Percentiles rank a stretch among this genome's conserved stretches.
phyloP scores from a whole-genome alignment of 2,329 filamentous ascomycete genomes.

The Huntiella decipiens region DNA sequence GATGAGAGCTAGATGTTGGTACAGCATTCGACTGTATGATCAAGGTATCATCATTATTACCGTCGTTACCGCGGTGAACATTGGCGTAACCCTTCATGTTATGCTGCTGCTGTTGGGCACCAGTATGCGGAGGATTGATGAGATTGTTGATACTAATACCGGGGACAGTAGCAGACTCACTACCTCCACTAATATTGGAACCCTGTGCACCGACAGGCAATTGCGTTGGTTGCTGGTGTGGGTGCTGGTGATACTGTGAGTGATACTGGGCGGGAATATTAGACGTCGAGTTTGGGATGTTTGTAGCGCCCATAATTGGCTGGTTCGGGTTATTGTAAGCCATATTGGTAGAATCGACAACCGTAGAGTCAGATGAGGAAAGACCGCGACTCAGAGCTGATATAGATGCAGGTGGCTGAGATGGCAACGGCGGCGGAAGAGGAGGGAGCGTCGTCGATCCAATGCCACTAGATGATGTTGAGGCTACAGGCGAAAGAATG shows the following conservation, averaged over 20 bases:
- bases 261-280: slow-evolving; percentile 1
- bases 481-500: not conserved
- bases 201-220: not conserved
- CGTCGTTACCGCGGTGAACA: slow-evolving; percentile 31
- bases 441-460: not conserved
- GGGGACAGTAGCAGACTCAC: slow-evolving; percentile 7
- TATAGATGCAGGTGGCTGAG: not conserved
- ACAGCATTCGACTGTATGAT: slow-evolving; percentile 15
- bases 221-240: not conserved
- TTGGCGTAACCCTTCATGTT: slow-evolving; percentile 11
- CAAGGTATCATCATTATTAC: slow-evolving; percentile 12
- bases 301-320: not conserved
- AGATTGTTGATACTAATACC: slow-evolving; percentile 18
- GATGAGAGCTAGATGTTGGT: slow-evolving; percentile 12
- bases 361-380: too few species aligned
- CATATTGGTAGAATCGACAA: not conserved
- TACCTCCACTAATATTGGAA: not conserved
- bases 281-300: slow-evolving; percentile 1
- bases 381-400: not conserved
- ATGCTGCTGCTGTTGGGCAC: slow-evolving; percentile 13
- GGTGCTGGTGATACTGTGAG: not conserved
- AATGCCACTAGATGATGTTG: not conserved
- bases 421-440: not conserved
- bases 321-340: slow-evolving; percentile 1
- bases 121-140: slow-evolving; percentile 7